A percentile compares a stretch with the other conserved stretches of the same genome.
These are phyloP conservation scores for Coemansia sp. DNA, from an alignment of 192 early-diverging fungal species.

Conservation along the genomic window DNA sequence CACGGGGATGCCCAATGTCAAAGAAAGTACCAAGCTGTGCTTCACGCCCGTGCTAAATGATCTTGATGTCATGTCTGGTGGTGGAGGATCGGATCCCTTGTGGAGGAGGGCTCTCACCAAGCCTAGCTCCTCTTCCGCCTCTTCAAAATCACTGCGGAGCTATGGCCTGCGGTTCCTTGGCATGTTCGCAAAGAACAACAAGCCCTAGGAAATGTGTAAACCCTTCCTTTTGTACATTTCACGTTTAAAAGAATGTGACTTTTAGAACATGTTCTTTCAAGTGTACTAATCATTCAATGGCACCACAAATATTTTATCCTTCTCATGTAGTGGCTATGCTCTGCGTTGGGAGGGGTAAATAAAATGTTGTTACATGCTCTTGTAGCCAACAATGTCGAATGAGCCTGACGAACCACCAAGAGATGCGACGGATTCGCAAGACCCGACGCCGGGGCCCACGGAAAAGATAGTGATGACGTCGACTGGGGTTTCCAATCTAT, in stretches of 20 bases:
- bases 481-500: slow-evolving; percentile 56
- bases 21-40: slow-evolving; percentile 23
- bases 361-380: background rate
- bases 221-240: background rate
- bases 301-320: background rate
- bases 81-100: background rate
- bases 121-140: background rate
- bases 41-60: slow-evolving; percentile 2
- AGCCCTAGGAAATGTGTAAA: background rate
- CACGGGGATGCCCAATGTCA: slow-evolving; percentile 64
- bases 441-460: slow-evolving; percentile 22
- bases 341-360: background rate
- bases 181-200: background rate
- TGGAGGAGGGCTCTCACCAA: background rate
- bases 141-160: background rate
- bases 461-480: slow-evolving; percentile 65
- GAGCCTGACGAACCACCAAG: background rate
- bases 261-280: background rate
- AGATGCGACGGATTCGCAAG: background rate
- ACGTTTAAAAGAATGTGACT: background rate
- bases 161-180: slow-evolving; percentile 1
- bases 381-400: background rate
- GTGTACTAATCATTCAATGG: slow-evolving; percentile 1
- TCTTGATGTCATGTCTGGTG: background rate
- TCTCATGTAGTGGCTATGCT: background rate